Conservation (phyloP, 176 grass and related monocot species). For the Carex pumila region DNA sequence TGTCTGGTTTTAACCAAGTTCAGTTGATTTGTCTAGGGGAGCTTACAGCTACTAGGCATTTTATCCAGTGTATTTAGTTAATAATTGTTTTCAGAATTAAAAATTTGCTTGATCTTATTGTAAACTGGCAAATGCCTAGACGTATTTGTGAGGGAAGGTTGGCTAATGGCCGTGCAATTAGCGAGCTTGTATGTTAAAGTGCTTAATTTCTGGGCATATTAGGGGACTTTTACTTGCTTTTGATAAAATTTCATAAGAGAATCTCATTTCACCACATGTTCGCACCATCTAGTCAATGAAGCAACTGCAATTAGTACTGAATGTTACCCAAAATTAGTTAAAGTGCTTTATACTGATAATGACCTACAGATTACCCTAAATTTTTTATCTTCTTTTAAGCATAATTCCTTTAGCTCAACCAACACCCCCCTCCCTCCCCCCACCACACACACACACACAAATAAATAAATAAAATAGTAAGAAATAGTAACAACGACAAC, state of each 20-base stretch:
- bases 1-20: neutral
- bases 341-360: neutral
- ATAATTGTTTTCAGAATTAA: neutral
- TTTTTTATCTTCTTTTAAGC: neutral
- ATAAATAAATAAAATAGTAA: neutral
- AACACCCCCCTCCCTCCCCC: neutral
- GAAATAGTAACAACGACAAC: too few species aligned
- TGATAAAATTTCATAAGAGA: neutral
- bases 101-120: neutral
- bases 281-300: neutral
- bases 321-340: neutral
- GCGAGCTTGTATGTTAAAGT: neutral
- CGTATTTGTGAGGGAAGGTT: neutral
- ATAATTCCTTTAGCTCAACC: neutral
- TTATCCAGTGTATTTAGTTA: neutral
- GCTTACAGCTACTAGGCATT: neutral
- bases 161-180: neutral
- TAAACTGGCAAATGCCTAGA: neutral
- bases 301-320: neutral
- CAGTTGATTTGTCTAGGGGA: neutral
- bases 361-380: neutral
- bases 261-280: neutral
- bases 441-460: too few species aligned
- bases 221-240: neutral
- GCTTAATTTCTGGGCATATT: neutral